Percentiles rank a stretch among this genome's conserved stretches.
Conservation (phyloP, 1,284 basidiomycete species). For the Ustilago sp. region DNA sequence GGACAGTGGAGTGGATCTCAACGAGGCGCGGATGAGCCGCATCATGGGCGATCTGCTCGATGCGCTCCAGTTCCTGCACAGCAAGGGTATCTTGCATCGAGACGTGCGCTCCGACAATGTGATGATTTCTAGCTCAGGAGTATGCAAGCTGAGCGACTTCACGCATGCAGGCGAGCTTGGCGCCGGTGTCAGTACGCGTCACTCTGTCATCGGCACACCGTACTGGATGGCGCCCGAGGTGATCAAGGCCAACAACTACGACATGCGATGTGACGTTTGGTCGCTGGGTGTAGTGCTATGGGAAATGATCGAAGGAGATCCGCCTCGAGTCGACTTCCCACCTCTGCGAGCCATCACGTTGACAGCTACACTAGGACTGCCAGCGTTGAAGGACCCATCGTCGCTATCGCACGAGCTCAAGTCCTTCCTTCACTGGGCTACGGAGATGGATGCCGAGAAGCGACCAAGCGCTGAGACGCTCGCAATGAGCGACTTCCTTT, state of each 20-base stretch:
- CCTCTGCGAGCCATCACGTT: conserved; percentile 59
- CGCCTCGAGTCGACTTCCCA: conserved; percentile 62
- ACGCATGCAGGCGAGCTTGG: conserved; percentile 56
- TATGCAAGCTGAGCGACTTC: conserved; percentile 60
- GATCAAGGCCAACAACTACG: conserved; percentile 57
- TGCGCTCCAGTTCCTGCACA: conserved; percentile 56
- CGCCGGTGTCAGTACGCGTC: conserved; percentile 20
- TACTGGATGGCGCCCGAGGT: conserved; percentile 68
- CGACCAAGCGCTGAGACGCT: conserved; percentile 58
- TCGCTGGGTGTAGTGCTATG: conserved; percentile 59
- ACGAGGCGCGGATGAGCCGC: conserved; percentile 53
- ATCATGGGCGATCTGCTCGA: conserved; percentile 51
- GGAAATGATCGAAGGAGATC: conserved; percentile 63
- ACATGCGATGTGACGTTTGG: conserved; percentile 58
- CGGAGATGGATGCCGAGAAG: conserved; percentile 58
- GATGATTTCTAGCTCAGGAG: conserved; percentile 50
- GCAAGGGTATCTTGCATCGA: conserved; percentile 49
- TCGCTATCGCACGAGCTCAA: conserved; percentile 52
- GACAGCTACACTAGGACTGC: conserved; percentile 58
- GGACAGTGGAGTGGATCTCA: conserved; percentile 35
- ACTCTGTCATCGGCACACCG: conserved; percentile 59
- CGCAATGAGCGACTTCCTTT: conserved; percentile 51
- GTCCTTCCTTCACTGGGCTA: conserved; percentile 60
- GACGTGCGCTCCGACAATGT: conserved; percentile 62
- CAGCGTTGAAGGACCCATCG: conserved; percentile 36